Base-by-base conservation (phyloP, 805 yeast genomes). In the Wickerhamomyces chaumierensis region DNA sequence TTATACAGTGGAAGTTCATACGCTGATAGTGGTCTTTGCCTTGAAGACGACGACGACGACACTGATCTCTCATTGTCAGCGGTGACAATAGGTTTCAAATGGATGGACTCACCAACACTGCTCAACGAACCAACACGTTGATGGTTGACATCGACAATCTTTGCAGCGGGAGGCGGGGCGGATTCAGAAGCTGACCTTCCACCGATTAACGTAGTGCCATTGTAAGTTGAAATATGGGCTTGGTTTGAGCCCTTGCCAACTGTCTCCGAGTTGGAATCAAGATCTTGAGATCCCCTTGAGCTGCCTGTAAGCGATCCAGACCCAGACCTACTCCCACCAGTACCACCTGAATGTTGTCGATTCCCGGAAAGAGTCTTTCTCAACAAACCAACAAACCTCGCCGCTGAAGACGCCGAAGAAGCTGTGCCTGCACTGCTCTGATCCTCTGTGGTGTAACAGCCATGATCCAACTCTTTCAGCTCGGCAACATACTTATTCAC, bases 331-430 rank as follows among this genome's bases (percentile, higher is more conserved):
- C n/a, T n/a, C n/a, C n/a, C n/a, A n/a, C n/a, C n/a, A n/a, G n/a
- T n/a, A n/a, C n/a, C n/a, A n/a, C n/a, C 47, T 5, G 51, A 45
- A 9, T 42, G 34, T 1, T 57, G 51, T 7, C 43, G 31, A 2
- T 52, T 42, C 25, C 42, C 47, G 33, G 47, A 53, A 18, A 53
- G 33, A 0, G 78, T 68, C 40, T 70, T 65, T 41, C 75, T 68
- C 45, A 72, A 55, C 29, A 67, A 57, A 42, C 67, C 75, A 40
- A 75, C 75, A 60, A 69, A 88, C 44, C 73, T 68, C 42, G 65
- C 69, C 43, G 68, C 82, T 4, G 73, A 71, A 1, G 71, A 66
- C 28, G n/a, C 5, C n/a, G n/a, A n/a, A n/a, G n/a, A n/a, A n/a
- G n/a, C n/a, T n/a, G n/a, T n/a, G n/a, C n/a, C n/a, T n/a, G n/a